Percentiles rank a stretch among this genome's conserved stretches.
Conservation (phyloP, 306 rosid species). For the Pterocarpus macrocarpus region DNA sequence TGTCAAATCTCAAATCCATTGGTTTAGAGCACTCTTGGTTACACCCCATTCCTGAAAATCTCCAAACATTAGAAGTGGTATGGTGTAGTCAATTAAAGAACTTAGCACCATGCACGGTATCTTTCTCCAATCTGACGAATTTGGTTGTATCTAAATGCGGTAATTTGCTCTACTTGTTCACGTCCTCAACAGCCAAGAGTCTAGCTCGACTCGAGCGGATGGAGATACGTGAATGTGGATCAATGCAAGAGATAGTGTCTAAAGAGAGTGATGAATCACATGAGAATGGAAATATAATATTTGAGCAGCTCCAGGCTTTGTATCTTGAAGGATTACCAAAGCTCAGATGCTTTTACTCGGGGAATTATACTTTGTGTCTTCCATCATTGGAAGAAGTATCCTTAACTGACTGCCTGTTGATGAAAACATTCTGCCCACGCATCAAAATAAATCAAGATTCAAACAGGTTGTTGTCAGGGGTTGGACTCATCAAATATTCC, state of each 20-base stretch:
- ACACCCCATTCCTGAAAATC: not conserved
- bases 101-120: not conserved
- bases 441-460: not conserved
- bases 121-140: conserved; percentile 8
- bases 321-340: not conserved
- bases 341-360: conserved; percentile 39
- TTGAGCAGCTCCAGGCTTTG: not conserved
- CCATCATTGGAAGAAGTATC: not conserved
- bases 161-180: conserved; percentile 24
- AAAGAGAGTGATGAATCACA: not conserved
- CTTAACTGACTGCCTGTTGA: not conserved
- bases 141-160: not conserved
- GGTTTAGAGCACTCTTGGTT: conserved; percentile 44
- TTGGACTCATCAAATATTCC: not conserved
- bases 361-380: conserved; percentile 24
- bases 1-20: conserved; percentile 2
- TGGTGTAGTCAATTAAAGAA: no score
- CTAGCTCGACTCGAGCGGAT: not conserved
- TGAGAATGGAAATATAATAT: not conserved
- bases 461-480: not conserved
- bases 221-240: not conserved
- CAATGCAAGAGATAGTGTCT: not conserved
- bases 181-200: conserved; percentile 17
- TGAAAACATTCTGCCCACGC: conserved; percentile 19
- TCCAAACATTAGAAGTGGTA: not conserved